phyloP scores from a whole-genome alignment of 148 eudicot genomes.

The Polygonum aviculare region DNA sequence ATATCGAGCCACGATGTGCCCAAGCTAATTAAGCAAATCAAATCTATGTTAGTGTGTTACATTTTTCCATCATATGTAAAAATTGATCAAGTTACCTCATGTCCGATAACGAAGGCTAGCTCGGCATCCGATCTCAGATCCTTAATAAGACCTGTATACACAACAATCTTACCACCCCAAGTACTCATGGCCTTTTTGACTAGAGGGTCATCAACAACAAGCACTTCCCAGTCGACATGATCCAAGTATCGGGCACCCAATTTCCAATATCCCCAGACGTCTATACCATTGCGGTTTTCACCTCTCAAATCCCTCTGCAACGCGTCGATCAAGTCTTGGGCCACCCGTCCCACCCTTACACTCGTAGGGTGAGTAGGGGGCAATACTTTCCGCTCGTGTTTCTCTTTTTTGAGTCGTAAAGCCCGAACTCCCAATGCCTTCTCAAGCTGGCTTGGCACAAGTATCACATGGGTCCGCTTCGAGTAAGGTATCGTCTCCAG shows the following conservation, averaged over 20 bases:
- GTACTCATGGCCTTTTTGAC: no score
- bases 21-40: background rate
- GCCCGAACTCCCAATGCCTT: background rate
- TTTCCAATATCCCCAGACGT: no score
- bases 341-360: background rate
- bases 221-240: background rate
- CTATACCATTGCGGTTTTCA: background rate
- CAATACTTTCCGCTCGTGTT: background rate
- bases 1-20: background rate
- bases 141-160: background rate
- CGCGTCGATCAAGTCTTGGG: background rate
- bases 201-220: background rate
- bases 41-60: no score
- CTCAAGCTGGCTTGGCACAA: background rate
- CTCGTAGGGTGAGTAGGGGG: background rate
- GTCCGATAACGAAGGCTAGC: background rate
- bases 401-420: no score
- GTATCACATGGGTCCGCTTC: background rate
- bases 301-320: background rate
- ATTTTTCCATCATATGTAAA: no score
- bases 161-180: background rate
- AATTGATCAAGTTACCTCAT: background rate
- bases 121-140: background rate
- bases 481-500: background rate
- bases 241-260: background rate